These are phyloP conservation scores for Petunia hybrid DNA, from an alignment of 305 asterid genomes.

Conservation along the genomic window DNA sequence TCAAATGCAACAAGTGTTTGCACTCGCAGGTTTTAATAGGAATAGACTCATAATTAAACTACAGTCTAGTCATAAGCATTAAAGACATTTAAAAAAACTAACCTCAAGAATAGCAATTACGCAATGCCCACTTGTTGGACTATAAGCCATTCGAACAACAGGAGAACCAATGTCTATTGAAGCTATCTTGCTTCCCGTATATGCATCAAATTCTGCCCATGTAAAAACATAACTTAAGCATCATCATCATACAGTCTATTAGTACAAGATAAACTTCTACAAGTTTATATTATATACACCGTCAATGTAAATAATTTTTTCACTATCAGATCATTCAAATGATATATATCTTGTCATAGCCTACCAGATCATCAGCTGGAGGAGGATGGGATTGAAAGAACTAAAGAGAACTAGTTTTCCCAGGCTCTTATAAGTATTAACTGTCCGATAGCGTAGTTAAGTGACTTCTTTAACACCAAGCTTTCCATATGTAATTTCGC, in stretches of 20 bases:
- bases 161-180: constrained; percentile 95
- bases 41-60: not conserved
- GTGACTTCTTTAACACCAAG: too few species aligned
- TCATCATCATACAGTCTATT: constrained; percentile 25
- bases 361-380: too few species aligned
- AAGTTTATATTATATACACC: too few species aligned
- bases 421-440: too few species aligned
- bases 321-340: too few species aligned
- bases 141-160: constrained; percentile 95
- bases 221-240: not conserved
- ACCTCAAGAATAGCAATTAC: constrained; percentile 97
- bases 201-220: constrained; percentile 86
- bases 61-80: too few species aligned
- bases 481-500: too few species aligned
- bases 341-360: too few species aligned
- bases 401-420: too few species aligned
- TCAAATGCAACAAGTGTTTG: constrained; percentile 14
- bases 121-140: constrained; percentile 83
- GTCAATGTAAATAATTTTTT: too few species aligned
- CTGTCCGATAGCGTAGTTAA: too few species aligned
- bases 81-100: constrained; percentile 38
- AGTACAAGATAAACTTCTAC: constrained; percentile 18
- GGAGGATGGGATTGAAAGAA: too few species aligned
- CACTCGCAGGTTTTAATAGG: not conserved
- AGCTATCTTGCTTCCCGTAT: constrained; percentile 96